These are phyloP conservation scores for Fusarium scirpi DNA, from an alignment of 2,329 filamentous ascomycete species.

Conservation along the genomic window DNA sequence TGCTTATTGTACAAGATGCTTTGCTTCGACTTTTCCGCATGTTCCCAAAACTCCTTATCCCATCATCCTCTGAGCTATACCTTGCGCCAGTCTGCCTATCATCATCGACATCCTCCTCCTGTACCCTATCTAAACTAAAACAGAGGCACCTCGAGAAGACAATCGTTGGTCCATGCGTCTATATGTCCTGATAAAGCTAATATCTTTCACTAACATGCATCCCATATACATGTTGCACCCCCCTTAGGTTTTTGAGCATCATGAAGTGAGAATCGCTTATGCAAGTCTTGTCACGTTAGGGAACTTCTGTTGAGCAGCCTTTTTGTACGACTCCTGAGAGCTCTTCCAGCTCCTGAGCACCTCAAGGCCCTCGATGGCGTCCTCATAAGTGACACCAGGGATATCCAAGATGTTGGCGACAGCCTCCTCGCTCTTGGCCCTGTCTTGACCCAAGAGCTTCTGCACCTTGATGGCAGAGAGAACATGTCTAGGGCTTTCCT, in stretches of 20 bases:
- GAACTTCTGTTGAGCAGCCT: constrained; percentile 63
- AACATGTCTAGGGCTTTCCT: constrained; percentile 70
- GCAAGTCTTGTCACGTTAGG: constrained; percentile 62
- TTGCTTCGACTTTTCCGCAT: constrained; percentile 43
- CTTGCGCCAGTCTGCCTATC: constrained; percentile 41
- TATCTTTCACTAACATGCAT: constrained; percentile 7
- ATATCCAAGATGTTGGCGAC: constrained; percentile 69
- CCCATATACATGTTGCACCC: constrained; percentile 2
- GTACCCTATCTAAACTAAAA: constrained; percentile 8
- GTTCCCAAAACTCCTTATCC: constrained; percentile 45
- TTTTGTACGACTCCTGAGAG: constrained; percentile 61
- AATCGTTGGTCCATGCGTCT: constrained; percentile 26
- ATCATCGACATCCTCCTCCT: constrained; percentile 23
- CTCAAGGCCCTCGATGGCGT: constrained; percentile 63
- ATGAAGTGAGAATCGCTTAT: constrained; percentile 36
- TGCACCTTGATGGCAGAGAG: constrained; percentile 72
- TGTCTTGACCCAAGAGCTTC: constrained; percentile 68
- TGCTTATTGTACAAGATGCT: constrained; percentile 42
- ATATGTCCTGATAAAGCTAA: constrained; percentile 14
- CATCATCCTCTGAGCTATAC: constrained; percentile 21
- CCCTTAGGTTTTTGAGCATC: constrained; percentile 13
- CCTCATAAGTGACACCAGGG: constrained; percentile 63
- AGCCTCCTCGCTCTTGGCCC: constrained; percentile 69
- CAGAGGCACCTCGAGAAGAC: constrained; percentile 11
- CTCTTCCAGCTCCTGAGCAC: constrained; percentile 64